These are phyloP conservation scores for Schwanniomyces yamadae DNA, from an alignment of 805 yeast species.

Conservation along the genomic window DNA sequence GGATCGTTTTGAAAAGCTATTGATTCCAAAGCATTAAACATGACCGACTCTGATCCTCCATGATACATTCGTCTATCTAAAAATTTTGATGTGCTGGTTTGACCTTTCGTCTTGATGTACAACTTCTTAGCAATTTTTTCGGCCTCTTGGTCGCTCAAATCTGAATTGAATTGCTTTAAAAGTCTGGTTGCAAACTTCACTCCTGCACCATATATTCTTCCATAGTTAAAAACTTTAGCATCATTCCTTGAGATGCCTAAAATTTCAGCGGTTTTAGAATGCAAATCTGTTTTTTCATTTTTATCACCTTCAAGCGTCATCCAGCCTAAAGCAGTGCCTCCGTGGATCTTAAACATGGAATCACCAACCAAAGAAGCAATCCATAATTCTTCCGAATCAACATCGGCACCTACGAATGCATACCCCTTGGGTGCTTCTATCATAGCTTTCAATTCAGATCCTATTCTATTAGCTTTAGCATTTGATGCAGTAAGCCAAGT, in stretches of 20 bases:
- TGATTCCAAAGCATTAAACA: constrained; percentile 84
- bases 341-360: constrained; percentile 83
- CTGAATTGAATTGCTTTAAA: constrained; percentile 78
- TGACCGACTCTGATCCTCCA: constrained; percentile 93
- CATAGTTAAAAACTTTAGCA: constrained; percentile 94
- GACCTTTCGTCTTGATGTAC: constrained; percentile 84
- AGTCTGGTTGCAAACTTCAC: constrained; percentile 83
- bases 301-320: constrained; percentile 98
- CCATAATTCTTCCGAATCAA: constrained; percentile 98
- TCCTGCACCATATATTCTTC: constrained; percentile 98
- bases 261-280: constrained; percentile 88
- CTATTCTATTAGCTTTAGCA: constrained; percentile 80
- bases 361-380: constrained; percentile 95
- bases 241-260: constrained; percentile 86
- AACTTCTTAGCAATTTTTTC: constrained; percentile 58
- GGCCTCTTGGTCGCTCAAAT: constrained; percentile 66
- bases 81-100: constrained; percentile 16
- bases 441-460: constrained; percentile 89
- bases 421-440: constrained; percentile 87
- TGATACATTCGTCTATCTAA: constrained; percentile 48
- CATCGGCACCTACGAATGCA: constrained; percentile 96
- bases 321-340: constrained; percentile 98
- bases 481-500: constrained; percentile 98
- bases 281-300: constrained; percentile 87
- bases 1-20: constrained; percentile 83